Evolutionary conservation across 768 basidiomycete genomes (phyloP).

Genomic region (Agrocybe praecox): DNA sequence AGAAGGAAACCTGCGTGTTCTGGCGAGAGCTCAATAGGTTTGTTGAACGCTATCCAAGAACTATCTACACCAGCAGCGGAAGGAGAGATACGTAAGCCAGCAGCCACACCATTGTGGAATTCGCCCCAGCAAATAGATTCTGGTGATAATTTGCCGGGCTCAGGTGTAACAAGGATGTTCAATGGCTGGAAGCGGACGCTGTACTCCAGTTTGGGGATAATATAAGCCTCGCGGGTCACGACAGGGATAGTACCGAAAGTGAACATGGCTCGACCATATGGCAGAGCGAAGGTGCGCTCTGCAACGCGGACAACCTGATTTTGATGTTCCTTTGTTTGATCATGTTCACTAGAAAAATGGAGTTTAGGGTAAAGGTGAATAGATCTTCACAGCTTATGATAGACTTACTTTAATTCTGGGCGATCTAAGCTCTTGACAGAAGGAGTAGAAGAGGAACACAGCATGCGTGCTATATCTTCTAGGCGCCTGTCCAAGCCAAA

Average conservation of each 20-base stretch:
- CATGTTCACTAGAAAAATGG: conserved; percentile 68
- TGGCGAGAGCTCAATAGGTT: conserved; percentile 85
- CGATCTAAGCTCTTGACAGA: conserved; percentile 67
- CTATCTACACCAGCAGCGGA: conserved; percentile 80
- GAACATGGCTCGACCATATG: conserved; percentile 90
- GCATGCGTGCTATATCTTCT: conserved; percentile 89
- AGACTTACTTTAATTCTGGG: conserved; percentile 58
- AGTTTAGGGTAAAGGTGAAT: not conserved
- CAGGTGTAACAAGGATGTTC: conserved; percentile 64
- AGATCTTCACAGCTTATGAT: not conserved
- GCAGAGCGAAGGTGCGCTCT: conserved; percentile 86
- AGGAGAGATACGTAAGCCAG: conserved; percentile 82
- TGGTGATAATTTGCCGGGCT: conserved; percentile 67
- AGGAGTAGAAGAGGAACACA: conserved; percentile 77
- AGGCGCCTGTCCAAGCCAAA: conserved; percentile 90
- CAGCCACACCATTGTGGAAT: conserved; percentile 96
- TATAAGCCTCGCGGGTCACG: conserved; percentile 77
- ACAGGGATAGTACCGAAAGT: conserved; percentile 82
- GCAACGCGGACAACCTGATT: conserved; percentile 78
- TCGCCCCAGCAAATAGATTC: conserved; percentile 92
- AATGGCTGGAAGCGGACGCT: conserved; percentile 74
- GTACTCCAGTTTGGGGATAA: conserved; percentile 80
- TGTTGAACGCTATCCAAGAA: conserved; percentile 96
- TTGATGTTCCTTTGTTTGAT: conserved; percentile 86
- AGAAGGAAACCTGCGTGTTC: conserved; percentile 97